phyloP scores from a whole-genome alignment of 352 stramenopile genomes.

The Phytophthora capsici region DNA sequence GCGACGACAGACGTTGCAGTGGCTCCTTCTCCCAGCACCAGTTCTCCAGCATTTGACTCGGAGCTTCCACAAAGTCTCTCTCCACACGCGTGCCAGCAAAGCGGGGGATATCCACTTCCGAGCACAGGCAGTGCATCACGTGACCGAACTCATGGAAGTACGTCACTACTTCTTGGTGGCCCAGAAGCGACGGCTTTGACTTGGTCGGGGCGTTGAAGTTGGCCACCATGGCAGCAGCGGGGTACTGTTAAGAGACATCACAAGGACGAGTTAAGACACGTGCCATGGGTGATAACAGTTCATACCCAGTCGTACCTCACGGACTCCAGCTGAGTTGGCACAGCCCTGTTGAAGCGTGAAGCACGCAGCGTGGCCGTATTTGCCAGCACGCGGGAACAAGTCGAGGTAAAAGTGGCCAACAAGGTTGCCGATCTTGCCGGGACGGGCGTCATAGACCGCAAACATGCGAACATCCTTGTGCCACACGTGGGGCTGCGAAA shows the following conservation, averaged over 20 bases:
- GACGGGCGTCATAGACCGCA: slow-evolving; percentile 75
- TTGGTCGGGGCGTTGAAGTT: slow-evolving; percentile 89
- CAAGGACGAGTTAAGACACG: slow-evolving; percentile 5
- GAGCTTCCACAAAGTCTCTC: slow-evolving; percentile 92
- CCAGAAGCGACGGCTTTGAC: slow-evolving; percentile 78
- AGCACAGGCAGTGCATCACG: slow-evolving; percentile 92
- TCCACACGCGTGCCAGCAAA: slow-evolving; percentile 83
- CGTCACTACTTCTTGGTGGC: slow-evolving; percentile 88
- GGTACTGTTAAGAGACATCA: slow-evolving; percentile 42
- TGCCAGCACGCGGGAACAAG: slow-evolving; percentile 85
- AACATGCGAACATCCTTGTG: slow-evolving; percentile 92
- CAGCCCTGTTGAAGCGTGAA: slow-evolving; percentile 89
- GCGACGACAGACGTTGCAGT: slow-evolving; percentile 84
- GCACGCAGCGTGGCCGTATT: slow-evolving; percentile 91
- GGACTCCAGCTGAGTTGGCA: slow-evolving; percentile 61
- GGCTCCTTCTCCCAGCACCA: slow-evolving; percentile 91
- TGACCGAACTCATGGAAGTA: slow-evolving; percentile 93
- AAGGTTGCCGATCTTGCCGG: slow-evolving; percentile 53
- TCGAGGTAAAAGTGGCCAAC: slow-evolving; percentile 92
- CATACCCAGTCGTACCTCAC: slow-evolving; percentile 39
- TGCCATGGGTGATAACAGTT: not conserved
- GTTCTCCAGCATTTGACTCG: slow-evolving; percentile 92
- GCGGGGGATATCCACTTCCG: slow-evolving; percentile 76
- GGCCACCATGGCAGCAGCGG: slow-evolving; percentile 90
- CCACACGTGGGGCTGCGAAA: slow-evolving; percentile 83